Conservation (phyloP, 345 rosid species). For the Pugionium cornutum region DNA sequence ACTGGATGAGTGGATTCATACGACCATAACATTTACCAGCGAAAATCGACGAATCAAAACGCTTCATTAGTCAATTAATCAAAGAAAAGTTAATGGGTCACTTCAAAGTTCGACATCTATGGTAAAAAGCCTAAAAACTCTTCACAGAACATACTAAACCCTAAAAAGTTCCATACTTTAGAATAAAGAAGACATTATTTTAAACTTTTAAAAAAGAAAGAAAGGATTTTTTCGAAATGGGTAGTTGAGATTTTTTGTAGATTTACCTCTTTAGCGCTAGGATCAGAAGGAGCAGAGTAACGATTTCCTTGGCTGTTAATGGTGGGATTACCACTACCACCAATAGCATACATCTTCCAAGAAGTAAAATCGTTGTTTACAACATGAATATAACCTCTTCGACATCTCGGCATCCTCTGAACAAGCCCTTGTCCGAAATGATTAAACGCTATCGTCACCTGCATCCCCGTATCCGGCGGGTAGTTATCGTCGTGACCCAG, state of each 20-base stretch:
- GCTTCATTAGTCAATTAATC: constrained; percentile 8
- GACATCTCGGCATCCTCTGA: constrained; percentile 89
- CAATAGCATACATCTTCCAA: constrained; percentile 93
- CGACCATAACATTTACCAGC: constrained; percentile 5
- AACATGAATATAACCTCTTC: constrained; percentile 82
- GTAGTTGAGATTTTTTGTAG: not conserved
- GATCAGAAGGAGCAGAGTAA: constrained; percentile 65
- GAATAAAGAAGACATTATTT: no score
- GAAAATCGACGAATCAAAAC: constrained; percentile 2
- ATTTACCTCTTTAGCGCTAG: constrained; percentile 70
- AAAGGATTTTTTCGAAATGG: constrained; percentile 4
- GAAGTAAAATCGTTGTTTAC: constrained; percentile 75
- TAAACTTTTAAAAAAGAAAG: constrained; percentile 1
- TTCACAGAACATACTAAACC: constrained; percentile 25
- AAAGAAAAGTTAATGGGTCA: not conserved
- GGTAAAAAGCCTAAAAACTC: constrained; percentile 19
- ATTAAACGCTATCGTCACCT: constrained; percentile 82
- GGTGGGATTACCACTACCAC: constrained; percentile 86
- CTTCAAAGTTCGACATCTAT: not conserved
- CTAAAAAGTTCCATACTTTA: constrained; percentile 2
- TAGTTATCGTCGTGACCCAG: constrained; percentile 57
- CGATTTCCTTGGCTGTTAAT: constrained; percentile 94
- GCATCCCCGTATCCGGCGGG: constrained; percentile 68
- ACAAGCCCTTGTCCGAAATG: constrained; percentile 72
- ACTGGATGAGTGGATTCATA: constrained; percentile 36